Base-by-base conservation (phyloP, 495 filamentous ascomycete genomes). In the Aspergillus steynii region DNA sequence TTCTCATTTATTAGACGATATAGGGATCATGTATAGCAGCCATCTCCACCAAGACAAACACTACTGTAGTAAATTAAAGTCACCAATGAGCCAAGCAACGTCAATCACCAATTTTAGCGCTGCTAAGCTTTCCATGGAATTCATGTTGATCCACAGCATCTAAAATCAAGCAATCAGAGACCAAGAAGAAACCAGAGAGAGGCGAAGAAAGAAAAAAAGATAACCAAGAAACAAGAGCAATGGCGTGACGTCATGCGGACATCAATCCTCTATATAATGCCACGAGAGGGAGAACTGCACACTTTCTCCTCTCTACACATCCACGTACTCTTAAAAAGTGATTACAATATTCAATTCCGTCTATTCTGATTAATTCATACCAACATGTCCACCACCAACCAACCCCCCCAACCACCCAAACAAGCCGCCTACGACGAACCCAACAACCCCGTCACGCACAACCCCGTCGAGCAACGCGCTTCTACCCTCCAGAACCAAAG, bases 361-460 rank as follows among this genome's bases (percentile, higher is more conserved):
- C 4, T 12, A 50, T 50, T 50, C 48, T 10, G 1, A 4, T 14
- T 0, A 26, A 26, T 7, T 14, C 3, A 50, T 26, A 8, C n/a
- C 48, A 29, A 25, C 46, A 50, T 50, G 27, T 29, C 29, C 28
- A 34, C 51, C 51, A 53, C 51, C 37, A 31, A 53, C 29, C 26
- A 29, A 58, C 67, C 71, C 5, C 49, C 79, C 4, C 84, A 86
- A 66, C 83, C 85, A 3, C 76, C 83, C 51, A 82, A 80, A 56
- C 55, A 77, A 69, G 76, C 77, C 8, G 78, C 76, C 62, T 85
- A 86, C 68, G 65, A 74, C 20, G 77, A 80, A 58, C 64, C 73
- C 54, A 69, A 67, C 49, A 86, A 85, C 61, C 81, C 83, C 28
- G 70, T 80, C 15, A 72, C 78, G 1, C 82, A 81, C 27, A 77